Percentiles rank a stretch among this genome's conserved stretches.
Evolutionary conservation across 305 asterid species (phyloP).

Genomic region (Andrographis paniculata): DNA sequence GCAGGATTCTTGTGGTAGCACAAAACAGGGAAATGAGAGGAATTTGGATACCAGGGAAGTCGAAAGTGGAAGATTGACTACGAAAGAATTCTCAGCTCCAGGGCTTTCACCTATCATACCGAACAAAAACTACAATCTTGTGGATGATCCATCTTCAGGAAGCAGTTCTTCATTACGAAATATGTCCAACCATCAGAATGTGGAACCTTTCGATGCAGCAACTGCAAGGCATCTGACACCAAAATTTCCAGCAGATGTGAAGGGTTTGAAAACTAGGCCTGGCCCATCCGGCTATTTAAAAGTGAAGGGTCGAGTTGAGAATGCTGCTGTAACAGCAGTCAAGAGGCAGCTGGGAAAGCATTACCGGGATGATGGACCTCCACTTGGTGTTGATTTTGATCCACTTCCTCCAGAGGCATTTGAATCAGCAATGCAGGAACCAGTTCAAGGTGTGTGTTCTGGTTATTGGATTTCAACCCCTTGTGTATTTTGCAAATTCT

Average conservation of each 20-base stretch:
- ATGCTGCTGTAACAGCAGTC: conserved; percentile 72
- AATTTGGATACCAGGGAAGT: conserved; percentile 55
- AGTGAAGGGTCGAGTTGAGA: conserved; percentile 62
- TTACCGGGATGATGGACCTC: conserved; percentile 77
- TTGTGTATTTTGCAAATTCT: not conserved
- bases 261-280: conserved; percentile 33
- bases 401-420: conserved; percentile 86
- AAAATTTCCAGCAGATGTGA: conserved; percentile 27
- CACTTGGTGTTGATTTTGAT: conserved; percentile 82
- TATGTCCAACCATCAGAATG: conserved; percentile 25
- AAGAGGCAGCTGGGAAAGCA: conserved; percentile 79
- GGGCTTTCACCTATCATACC: conserved; percentile 30
- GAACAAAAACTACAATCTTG: conserved; percentile 29
- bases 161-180: conserved; percentile 49
- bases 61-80: conserved; percentile 47
- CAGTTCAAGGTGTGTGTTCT: conserved; percentile 36
- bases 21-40: conserved; percentile 54
- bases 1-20: conserved; percentile 88
- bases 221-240: conserved; percentile 33
- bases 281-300: conserved; percentile 84
- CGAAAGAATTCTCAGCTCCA: conserved; percentile 39
- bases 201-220: conserved; percentile 29
- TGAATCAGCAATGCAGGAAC: conserved; percentile 39
- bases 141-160: conserved; percentile 49
- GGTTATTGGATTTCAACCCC: conserved; percentile 7